phyloP scores from a whole-genome alignment of 2,329 filamentous ascomycete genomes.

The Cephalotrichum gorgonifer region DNA sequence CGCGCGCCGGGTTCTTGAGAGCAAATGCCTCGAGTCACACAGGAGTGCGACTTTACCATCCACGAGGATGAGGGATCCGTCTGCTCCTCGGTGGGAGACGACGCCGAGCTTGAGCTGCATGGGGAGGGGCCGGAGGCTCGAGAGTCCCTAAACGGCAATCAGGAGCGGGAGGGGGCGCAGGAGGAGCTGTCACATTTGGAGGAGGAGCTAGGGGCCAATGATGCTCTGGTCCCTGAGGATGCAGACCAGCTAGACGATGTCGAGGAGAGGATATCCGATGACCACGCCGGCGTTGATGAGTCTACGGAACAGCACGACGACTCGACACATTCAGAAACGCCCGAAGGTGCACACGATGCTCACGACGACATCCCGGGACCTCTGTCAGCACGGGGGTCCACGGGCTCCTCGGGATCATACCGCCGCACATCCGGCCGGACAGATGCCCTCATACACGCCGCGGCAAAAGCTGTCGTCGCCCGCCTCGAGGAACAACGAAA shows the following conservation, averaged over 20 bases:
- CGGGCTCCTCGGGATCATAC: slow-evolving; percentile 3
- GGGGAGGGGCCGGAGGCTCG: background rate
- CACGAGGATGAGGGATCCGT: slow-evolving; percentile 4
- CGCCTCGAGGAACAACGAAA: slow-evolving; percentile 26
- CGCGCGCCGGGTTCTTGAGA: too few species aligned
- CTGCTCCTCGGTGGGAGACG: background rate
- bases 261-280: background rate
- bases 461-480: slow-evolving; percentile 38
- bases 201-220: background rate
- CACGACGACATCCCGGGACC: background rate
- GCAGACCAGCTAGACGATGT: background rate
- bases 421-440: slow-evolving; percentile 32
- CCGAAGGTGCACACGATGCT: background rate
- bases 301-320: background rate
- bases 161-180: background rate
- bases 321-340: background rate
- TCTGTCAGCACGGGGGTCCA: background rate
- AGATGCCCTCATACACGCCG: slow-evolving; percentile 42
- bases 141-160: background rate
- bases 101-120: background rate
- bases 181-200: background rate
- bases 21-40: slow-evolving; percentile 6
- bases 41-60: slow-evolving; percentile 7
- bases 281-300: background rate
- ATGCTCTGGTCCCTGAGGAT: background rate